Evolutionary conservation across 1,284 basidiomycete genomes (phyloP), one percentile per base, ranked within the genome.

Genomic region (Tremellales sp.): DNA sequence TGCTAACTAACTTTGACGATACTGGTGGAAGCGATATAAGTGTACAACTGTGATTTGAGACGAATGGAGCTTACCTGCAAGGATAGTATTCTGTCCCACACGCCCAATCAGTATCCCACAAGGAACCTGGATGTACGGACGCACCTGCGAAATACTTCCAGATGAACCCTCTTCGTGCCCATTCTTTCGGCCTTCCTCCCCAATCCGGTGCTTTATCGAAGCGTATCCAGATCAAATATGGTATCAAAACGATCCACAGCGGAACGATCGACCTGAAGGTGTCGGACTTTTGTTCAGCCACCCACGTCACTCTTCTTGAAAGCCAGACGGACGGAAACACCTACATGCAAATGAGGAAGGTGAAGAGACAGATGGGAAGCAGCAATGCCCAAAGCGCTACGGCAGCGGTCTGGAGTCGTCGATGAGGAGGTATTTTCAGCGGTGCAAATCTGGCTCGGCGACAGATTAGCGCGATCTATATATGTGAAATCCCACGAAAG

Each of bases 331-430:
- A 21, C 18, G 9, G 6, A 13, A 5, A 10, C 7, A 74, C 86
- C 64, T 62, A 94, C 89, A 87, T 85, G 29, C 89, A 75, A 18
- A 87, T 68, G 43, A 94, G 77, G 75, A 90, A 97, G 36, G 82
- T 39, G 55, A 81, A 80, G 13, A 84, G 69, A 41, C 79, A 80
- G 52, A 86, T 77, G 3, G 87, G 81, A 42, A 97, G 82, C 62
- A 85, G 76, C 10, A 86, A 79, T 13, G 87, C 87, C 90, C 89
- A 97, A 43, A 84, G 62, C 10, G 92, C 85, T 33, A 98, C 93
- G 0, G 81, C 85, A 45, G 88, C 76, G 48, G 86, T 93, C 75
- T 94, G 89, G 46, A 93, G 69, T 58, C 91, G 78, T 52, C 91
- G 54, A 54, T 70, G 65, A 7, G 66, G 66, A 4, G 72, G 72